Evolutionary conservation across 208 protist genomes (phyloP), one percentile per base, ranked within the genome.

Genomic region (Histomonas meleagridis): DNA sequence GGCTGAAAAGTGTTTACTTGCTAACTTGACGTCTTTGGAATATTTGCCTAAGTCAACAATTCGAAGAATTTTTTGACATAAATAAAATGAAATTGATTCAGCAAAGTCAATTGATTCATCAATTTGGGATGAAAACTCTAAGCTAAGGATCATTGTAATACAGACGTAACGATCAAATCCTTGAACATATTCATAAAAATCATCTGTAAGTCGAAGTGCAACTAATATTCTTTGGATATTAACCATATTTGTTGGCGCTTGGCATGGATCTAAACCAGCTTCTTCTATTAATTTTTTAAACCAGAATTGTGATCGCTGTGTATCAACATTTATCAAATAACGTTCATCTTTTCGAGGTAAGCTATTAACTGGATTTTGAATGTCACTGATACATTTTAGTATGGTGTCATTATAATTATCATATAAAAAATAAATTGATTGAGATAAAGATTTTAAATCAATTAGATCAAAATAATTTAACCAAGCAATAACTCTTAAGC

Each of bases 111-210:
- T 18, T 21, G 76, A 26, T 0, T 57, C 7, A 28, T 46, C 43
- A 28, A 26, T 86, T 18, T 86, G 76, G 21, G 76, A 32, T 38
- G 40, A 51, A 55, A 86, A 86, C 9, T 86, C 76, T 14, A 86
- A 4, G 32, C 46, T 46, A 1, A 86, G 46, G n/a, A 86, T 57
- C n/a, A 51, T 38, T 40, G 10, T 38, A n/a, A 46, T 32, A 2
- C 51, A 55, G n/a, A 86, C n/a, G 26, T 86, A 86, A 32, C 76
- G 38, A 86, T 86, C 76, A 35, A 43, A 40, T 38, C 76, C 76
- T 55, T 86, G 76, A 12, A 46, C 55, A 46, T 86, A 86, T 18
- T 16, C 32, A 55, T 51, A 86, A n/a, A n/a, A n/a, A n/a, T n/a
- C n/a, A n/a, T n/a, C n/a, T n/a, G n/a, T n/a, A n/a, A n/a, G n/a